Conservation (phyloP, 805 yeast species). For the Metschnikowia amazonensis region DNA sequence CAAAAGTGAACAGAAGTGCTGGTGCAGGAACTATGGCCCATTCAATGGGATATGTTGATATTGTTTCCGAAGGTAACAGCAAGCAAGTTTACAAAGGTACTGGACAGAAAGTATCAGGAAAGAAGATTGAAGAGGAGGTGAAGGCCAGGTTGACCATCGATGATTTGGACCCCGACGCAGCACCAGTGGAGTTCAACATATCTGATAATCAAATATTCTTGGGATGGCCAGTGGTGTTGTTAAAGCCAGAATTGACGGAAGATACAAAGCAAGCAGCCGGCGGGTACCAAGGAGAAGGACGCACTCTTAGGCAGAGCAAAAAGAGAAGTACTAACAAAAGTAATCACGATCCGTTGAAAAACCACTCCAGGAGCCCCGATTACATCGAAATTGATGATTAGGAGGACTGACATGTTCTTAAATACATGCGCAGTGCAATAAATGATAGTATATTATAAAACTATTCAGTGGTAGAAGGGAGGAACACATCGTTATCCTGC, state of each 20-base stretch:
- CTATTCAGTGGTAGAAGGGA: slow-evolving; percentile 29
- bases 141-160: slow-evolving; percentile 33
- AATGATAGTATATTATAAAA: not conserved
- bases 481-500: slow-evolving; percentile 66
- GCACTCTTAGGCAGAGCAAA: slow-evolving; percentile 63
- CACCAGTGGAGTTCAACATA: slow-evolving; percentile 66
- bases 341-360: slow-evolving; percentile 50
- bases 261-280: slow-evolving; percentile 21
- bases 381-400: slow-evolving; percentile 66
- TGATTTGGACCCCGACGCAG: slow-evolving; percentile 51
- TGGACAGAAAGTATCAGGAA: slow-evolving; percentile 73
- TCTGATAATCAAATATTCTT: slow-evolving; percentile 88
- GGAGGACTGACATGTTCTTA: not conserved
- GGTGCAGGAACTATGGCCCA: slow-evolving; percentile 75
- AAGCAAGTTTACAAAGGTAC: slow-evolving; percentile 47
- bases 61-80: slow-evolving; percentile 41
- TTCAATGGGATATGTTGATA: slow-evolving; percentile 58
- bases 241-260: slow-evolving; percentile 29
- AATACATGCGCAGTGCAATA: not conserved
- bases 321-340: slow-evolving; percentile 56
- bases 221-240: slow-evolving; percentile 76
- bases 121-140: slow-evolving; percentile 23
- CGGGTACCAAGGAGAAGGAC: slow-evolving; percentile 65
- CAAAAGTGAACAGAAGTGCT: slow-evolving; percentile 34
- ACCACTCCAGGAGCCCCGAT: slow-evolving; percentile 69